Conservation (phyloP, 495 filamentous ascomycete species). For the Podospora appendiculata region DNA sequence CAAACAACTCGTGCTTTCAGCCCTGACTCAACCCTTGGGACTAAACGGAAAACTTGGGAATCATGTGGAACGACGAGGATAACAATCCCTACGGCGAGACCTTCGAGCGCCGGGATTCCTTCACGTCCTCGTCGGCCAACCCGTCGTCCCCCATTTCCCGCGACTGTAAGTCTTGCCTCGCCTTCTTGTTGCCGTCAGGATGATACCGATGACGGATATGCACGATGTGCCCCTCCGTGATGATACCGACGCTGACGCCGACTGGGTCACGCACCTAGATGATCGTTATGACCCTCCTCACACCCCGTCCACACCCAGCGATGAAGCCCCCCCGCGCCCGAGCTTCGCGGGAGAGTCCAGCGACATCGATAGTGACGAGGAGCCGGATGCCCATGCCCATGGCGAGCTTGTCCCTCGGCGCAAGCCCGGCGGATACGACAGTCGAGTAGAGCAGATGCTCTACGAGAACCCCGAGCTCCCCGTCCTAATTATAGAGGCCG, state of each 20-base stretch:
- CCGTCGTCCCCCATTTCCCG: constrained; percentile 53
- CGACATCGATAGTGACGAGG: constrained; percentile 31
- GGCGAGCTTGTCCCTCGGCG: constrained; percentile 43
- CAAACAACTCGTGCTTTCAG: no score
- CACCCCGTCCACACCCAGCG: constrained; percentile 37
- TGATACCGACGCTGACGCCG: constrained; percentile 29
- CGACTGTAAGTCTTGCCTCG: constrained; percentile 31
- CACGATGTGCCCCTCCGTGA: constrained; percentile 13
- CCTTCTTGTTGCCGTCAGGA: constrained; percentile 5
- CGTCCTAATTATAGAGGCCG: constrained; percentile 86
- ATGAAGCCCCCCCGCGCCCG: constrained; percentile 19
- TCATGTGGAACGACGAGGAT: constrained; percentile 80
- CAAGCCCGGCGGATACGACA: constrained; percentile 84
- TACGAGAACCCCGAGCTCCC: constrained; percentile 87
- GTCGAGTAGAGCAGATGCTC: constrained; percentile 90
- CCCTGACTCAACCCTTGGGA: no score
- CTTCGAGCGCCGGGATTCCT: constrained; percentile 76
- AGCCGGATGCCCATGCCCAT: constrained; percentile 51
- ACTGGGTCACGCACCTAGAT: constrained; percentile 37
- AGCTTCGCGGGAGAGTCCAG: constrained; percentile 20
- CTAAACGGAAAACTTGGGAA: no score
- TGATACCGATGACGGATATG: constrained; percentile 27
- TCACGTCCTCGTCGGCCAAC: constrained; percentile 60
- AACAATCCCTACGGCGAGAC: constrained; percentile 87
- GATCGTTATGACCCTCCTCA: constrained; percentile 31